Conservation (phyloP, 805 yeast species). For the Candida boleticola region DNA sequence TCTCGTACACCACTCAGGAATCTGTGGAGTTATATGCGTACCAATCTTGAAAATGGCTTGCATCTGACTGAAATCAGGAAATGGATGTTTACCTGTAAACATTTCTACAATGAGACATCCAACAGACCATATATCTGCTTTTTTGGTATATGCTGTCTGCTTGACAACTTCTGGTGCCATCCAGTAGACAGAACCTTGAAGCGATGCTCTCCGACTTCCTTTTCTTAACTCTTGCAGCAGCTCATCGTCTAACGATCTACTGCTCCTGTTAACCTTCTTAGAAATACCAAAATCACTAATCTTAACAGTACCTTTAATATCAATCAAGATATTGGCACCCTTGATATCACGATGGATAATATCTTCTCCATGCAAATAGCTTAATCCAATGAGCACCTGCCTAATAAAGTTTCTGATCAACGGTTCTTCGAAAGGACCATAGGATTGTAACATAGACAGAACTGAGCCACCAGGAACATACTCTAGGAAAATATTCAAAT, state of each 20-base stretch:
- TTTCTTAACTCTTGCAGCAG: slow-evolving; percentile 17
- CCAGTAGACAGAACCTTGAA: slow-evolving; percentile 95
- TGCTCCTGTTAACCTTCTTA: slow-evolving; percentile 25
- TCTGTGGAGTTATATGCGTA: slow-evolving; percentile 72
- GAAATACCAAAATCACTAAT: slow-evolving; percentile 88
- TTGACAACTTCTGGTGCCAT: slow-evolving; percentile 99
- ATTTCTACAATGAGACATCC: slow-evolving; percentile 93
- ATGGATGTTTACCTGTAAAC: slow-evolving; percentile 96
- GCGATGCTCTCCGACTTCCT: slow-evolving; percentile 63
- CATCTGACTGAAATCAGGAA: slow-evolving; percentile 92
- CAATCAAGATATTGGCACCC: slow-evolving; percentile 83
- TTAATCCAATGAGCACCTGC: slow-evolving; percentile 73
- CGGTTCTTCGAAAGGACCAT: slow-evolving; percentile 81
- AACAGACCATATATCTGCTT: slow-evolving; percentile 96
- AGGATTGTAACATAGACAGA: slow-evolving; percentile 65
- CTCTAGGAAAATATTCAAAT: slow-evolving; percentile 69
- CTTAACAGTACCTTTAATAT: slow-evolving; percentile 76
- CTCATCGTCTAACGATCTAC: slow-evolving; percentile 21
- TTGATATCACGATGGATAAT: slow-evolving; percentile 86
- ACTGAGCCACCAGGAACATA: slow-evolving; percentile 61
- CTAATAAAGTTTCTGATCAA: slow-evolving; percentile 67
- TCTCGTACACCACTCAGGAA: slow-evolving; percentile 70
- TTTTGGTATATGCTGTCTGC: slow-evolving; percentile 84
- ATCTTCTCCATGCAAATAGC: slow-evolving; percentile 69
- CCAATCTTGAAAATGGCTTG: slow-evolving; percentile 96